Conservation (phyloP, 139 green algal genomes). For the Picochlorum sp. region DNA sequence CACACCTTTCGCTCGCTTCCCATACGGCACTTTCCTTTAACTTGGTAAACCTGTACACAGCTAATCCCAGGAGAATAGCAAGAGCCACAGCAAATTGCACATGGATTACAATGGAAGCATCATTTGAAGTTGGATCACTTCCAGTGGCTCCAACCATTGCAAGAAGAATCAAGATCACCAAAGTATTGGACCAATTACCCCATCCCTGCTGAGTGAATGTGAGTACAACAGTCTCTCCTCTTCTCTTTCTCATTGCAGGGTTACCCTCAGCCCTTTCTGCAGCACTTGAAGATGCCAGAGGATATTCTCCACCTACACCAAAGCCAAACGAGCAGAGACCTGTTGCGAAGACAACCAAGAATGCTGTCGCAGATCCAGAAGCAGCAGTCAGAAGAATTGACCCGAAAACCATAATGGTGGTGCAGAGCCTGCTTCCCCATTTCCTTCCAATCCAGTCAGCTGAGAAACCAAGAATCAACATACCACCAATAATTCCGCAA, state of each 20-base stretch:
- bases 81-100: slow-evolving; percentile 36
- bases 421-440: slow-evolving; percentile 45
- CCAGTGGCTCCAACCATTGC: slow-evolving; percentile 4
- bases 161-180: slow-evolving; percentile 17
- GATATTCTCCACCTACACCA: slow-evolving; percentile 57
- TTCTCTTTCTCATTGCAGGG: slow-evolving; percentile 28
- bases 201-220: slow-evolving; percentile 19
- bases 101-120: slow-evolving; percentile 4
- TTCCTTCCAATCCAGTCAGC: slow-evolving; percentile 55
- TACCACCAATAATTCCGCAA: slow-evolving; percentile 43
- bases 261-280: slow-evolving; percentile 59
- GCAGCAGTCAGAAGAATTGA: slow-evolving; percentile 43
- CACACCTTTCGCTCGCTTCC: slow-evolving; percentile 28
- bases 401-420: slow-evolving; percentile 55
- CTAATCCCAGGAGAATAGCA: slow-evolving; percentile 28
- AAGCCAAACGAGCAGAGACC: slow-evolving; percentile 37
- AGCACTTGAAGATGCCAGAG: slow-evolving; percentile 60
- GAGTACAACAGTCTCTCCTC: slow-evolving; percentile 29
- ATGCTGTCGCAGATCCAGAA: slow-evolving; percentile 8
- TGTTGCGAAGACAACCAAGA: slow-evolving; percentile 45
- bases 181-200: slow-evolving; percentile 25
- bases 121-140: slow-evolving; percentile 5
- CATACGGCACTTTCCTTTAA: slow-evolving; percentile 39
- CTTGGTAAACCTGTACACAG: slow-evolving; percentile 25
- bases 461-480: slow-evolving; percentile 36